phyloP scores from a whole-genome alignment of 768 basidiomycete species.

The Boletus vermiculosoides region DNA sequence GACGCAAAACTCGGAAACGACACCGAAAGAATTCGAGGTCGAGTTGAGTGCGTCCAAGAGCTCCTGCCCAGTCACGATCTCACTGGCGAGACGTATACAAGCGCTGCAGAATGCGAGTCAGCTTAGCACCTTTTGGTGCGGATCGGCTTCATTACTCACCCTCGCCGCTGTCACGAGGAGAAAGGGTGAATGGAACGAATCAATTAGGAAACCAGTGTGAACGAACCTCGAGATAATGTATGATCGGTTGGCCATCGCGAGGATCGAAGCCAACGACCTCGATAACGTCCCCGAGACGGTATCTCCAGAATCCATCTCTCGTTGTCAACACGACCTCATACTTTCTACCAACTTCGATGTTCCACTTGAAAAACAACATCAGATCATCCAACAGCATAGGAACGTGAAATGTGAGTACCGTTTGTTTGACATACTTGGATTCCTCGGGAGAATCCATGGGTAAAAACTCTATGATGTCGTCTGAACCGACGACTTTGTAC shows the following conservation, averaged over 20 bases:
- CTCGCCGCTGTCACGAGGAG: conserved; percentile 14
- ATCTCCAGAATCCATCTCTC: conserved; percentile 27
- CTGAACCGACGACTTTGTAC: conserved; percentile 25
- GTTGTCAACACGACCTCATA: conserved; percentile 26
- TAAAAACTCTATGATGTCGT: conserved; percentile 26
- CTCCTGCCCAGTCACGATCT: conserved; percentile 24
- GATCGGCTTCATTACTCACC: conserved; percentile 10
- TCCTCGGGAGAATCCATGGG: conserved; percentile 22
- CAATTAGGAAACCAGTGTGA: background rate
- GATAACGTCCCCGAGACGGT: conserved; percentile 21
- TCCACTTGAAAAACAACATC: conserved; percentile 17
- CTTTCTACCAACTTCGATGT: conserved; percentile 13
- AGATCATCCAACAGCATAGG: background rate
- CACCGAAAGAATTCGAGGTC: conserved; percentile 14
- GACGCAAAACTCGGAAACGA: conserved; percentile 23
- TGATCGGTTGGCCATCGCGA: conserved; percentile 19
- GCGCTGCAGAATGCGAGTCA: conserved; percentile 2
- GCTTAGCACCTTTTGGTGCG: background rate
- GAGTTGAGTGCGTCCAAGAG: conserved; percentile 17
- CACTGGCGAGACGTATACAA: conserved; percentile 21
- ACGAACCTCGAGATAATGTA: conserved; percentile 26
- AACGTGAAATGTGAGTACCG: conserved; percentile 1
- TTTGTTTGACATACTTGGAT: conserved; percentile 17
- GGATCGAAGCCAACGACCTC: conserved; percentile 24
- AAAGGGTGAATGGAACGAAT: background rate